Conservation (phyloP, 139 green algal genomes). For the Haematococcus lacustris region DNA sequence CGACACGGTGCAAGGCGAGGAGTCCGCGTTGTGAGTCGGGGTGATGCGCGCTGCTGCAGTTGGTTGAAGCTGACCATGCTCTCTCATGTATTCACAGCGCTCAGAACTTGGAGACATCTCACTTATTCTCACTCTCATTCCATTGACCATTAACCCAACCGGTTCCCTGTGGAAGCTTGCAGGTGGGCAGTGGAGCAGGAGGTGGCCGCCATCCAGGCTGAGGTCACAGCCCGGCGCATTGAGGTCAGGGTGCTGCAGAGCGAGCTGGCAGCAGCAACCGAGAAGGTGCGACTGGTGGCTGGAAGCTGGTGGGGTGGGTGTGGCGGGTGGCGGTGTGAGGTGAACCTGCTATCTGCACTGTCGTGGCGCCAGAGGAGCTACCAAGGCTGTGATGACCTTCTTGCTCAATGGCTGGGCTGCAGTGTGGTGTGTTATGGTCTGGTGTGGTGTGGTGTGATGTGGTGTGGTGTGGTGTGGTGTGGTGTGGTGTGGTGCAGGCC, state of each 20-base stretch:
- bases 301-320: not conserved
- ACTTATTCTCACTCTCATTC: not conserved
- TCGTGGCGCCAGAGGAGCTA: not conserved
- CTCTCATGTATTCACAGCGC: not conserved
- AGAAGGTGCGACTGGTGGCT: not conserved
- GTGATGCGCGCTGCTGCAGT: not conserved
- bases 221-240: not conserved
- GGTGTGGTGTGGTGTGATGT: not conserved
- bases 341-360: not conserved
- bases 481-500: not conserved
- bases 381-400: not conserved
- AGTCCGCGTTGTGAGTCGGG: slow-evolving; percentile 12
- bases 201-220: not conserved
- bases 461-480: too few species aligned
- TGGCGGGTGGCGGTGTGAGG: not conserved
- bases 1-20: slow-evolving; percentile 13
- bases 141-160: not conserved
- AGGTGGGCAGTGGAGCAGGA: slow-evolving; percentile 12
- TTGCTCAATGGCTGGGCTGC: not conserved
- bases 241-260: not conserved
- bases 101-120: not conserved
- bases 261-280: not conserved
- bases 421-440: not conserved
- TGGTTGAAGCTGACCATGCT: not conserved
- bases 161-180: not conserved